Percentiles rank a stretch among this genome's conserved stretches.
phyloP scores from a whole-genome alignment of 2,329 filamentous ascomycete genomes.

The Aspergillus flavus region DNA sequence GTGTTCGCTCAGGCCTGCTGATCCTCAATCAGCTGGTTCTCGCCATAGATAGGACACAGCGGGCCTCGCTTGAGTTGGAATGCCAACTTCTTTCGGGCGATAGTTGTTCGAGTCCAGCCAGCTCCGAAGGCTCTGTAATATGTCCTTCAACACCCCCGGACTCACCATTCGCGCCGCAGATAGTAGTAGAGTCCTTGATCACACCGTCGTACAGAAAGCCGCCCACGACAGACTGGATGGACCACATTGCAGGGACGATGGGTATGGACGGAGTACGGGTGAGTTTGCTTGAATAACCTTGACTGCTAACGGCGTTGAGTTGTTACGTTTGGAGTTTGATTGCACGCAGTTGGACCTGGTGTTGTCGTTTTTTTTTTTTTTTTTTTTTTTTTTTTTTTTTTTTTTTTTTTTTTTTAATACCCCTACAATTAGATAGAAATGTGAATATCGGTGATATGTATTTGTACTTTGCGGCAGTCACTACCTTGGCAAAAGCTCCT shows the following conservation, averaged over 20 bases:
- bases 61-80: conserved; percentile 19
- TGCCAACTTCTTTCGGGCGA: conserved; percentile 12
- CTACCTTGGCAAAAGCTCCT: not conserved
- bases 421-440: not conserved
- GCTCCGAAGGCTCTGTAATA: not conserved
- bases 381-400: not conserved
- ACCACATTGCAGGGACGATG: conserved; percentile 27
- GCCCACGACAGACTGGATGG: conserved; percentile 29
- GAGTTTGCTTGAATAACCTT: conserved; percentile 15
- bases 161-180: conserved; percentile 12
- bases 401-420: not conserved
- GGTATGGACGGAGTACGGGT: conserved; percentile 27
- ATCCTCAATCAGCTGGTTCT: conserved; percentile 26
- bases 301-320: not conserved
- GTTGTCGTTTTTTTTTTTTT: not conserved
- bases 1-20: conserved; percentile 22
- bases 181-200: conserved; percentile 24
- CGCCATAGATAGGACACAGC: conserved; percentile 23
- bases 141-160: conserved; percentile 17
- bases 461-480: not conserved
- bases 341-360: not conserved
- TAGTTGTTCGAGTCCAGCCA: conserved; percentile 1
- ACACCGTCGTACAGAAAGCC: conserved; percentile 19
- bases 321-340: not conserved
- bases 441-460: not conserved